A percentile compares a stretch with the other conserved stretches of the same genome.
Evolutionary conservation across 2,329 filamentous ascomycete species (phyloP).

Genomic region (Fusarium sp.): DNA sequence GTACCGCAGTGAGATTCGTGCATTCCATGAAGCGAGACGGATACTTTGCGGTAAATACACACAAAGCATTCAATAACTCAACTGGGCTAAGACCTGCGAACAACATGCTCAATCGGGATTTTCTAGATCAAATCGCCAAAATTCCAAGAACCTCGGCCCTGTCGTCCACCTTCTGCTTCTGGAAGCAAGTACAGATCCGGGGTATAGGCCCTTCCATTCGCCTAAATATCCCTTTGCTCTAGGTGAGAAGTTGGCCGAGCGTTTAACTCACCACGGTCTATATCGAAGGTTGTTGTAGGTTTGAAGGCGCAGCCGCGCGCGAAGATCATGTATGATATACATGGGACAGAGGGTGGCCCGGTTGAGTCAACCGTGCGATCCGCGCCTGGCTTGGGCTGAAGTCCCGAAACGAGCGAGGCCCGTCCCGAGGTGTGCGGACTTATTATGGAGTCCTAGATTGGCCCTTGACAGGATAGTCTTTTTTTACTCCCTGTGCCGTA

Average conservation of each 20-base stretch:
- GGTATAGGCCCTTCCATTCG: conserved; percentile 5
- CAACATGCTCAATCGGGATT: conserved; percentile 4
- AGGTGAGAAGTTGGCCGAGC: conserved; percentile 5
- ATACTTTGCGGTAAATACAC: conserved; percentile 1
- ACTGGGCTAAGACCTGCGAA: conserved; percentile 17
- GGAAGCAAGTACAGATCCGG: conserved; percentile 26
- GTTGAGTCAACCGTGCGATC: conserved; percentile 31
- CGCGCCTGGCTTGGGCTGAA: conserved; percentile 20
- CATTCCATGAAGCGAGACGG: neutral
- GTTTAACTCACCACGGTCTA: conserved; percentile 12
- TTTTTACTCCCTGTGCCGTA: conserved; percentile 18
- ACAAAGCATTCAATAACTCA: conserved; percentile 8
- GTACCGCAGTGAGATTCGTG: neutral
- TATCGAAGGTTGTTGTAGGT: neutral
- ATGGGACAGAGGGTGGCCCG: conserved; percentile 20
- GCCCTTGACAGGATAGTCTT: conserved; percentile 24
- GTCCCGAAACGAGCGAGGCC: conserved; percentile 34
- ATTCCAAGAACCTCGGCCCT: conserved; percentile 5
- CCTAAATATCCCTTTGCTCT: conserved; percentile 1
- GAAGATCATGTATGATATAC: conserved; percentile 23
- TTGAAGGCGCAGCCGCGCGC: conserved; percentile 24
- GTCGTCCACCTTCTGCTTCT: conserved; percentile 39
- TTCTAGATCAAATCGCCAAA: conserved; percentile 12
- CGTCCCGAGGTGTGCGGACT: conserved; percentile 38
- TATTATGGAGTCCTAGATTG: conserved; percentile 36